Base-by-base conservation (phyloP, 1,284 basidiomycete genomes). In the Takashimella tepidaria region DNA sequence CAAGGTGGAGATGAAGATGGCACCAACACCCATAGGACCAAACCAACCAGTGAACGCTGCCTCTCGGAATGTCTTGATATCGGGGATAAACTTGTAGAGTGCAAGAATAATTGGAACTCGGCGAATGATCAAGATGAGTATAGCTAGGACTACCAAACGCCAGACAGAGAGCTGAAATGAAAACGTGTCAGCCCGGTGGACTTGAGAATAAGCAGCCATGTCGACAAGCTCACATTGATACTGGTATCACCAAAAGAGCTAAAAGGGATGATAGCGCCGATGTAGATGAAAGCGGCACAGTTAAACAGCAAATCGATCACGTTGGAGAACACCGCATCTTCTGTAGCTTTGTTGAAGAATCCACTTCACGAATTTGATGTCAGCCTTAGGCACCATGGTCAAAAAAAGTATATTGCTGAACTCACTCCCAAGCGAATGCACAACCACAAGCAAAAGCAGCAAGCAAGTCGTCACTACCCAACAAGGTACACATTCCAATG, bases 291-390 rank as follows among this genome's bases (percentile, higher is more conserved):
- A 63, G 86, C 87, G 20, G 89, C 87, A 57, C 88, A 83, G 77
- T 93, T 93, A 83, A 93, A 92, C 24, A 81, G 68, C 68, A 81
- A 58, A 67, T 96, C 93, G 69, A 98, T 91, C 65, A 98, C 95
- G 75, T 89, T 92, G 63, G 88, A 91, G 79, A 98, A 98, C 62
- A 93, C 87, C 24, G 88, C 83, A 71, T 93, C 89, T 72, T 96
- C 93, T 1, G 93, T 98, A 64, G 96, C 92, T 62, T 86, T 84
- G 76, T 93, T 93, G 80, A 97, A 97, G 80, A 96, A 97, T 58
- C 93, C 90, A 64, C 66, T 69, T 12, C n/a, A n/a, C n/a, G n/a
- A n/a, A n/a, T n/a, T n/a, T n/a, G n/a, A n/a, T 24, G 41, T 50
- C 25, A 55, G 46, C 6, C 22, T 45, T n/a, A n/a, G n/a, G n/a